A percentile compares a stretch with the other conserved stretches of the same genome.
Conservation (phyloP, 208 protist genomes). For the Trypanosoma conorhini region DNA sequence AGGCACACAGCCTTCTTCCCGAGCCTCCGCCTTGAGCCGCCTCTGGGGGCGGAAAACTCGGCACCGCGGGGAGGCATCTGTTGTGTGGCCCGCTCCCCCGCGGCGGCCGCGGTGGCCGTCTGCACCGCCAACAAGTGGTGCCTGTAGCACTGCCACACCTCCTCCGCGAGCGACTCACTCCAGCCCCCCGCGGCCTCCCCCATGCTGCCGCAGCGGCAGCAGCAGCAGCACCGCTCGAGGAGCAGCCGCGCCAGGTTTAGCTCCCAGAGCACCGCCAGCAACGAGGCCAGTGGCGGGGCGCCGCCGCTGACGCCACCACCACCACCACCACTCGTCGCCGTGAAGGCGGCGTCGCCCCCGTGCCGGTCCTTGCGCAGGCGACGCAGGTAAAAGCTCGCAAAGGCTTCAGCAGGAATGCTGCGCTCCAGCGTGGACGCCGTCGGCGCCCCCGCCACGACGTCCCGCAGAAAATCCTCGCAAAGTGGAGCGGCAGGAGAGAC, state of each 20-base stretch:
- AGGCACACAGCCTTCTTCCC: slow-evolving; percentile 25
- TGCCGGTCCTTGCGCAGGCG: slow-evolving; percentile 14
- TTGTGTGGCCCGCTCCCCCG: background rate
- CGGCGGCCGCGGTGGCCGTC: background rate
- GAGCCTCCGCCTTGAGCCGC: slow-evolving; percentile 4
- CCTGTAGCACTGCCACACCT: slow-evolving; percentile 64
- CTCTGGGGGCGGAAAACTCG: background rate
- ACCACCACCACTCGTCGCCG: background rate
- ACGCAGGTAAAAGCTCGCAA: slow-evolving; percentile 21
- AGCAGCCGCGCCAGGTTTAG: slow-evolving; percentile 61
- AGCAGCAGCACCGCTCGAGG: slow-evolving; percentile 19
- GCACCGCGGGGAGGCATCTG: slow-evolving; percentile 3
- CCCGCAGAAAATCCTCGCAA: slow-evolving; percentile 3
- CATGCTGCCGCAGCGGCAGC: background rate
- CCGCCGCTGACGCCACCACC: background rate
- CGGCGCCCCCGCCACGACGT: slow-evolving; percentile 24
- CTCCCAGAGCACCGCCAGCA: slow-evolving; percentile 41
- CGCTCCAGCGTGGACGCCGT: slow-evolving; percentile 24
- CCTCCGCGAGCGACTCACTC: slow-evolving; percentile 38
- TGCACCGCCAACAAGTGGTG: slow-evolving; percentile 47
- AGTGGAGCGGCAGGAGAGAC: background rate
- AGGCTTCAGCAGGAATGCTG: slow-evolving; percentile 22
- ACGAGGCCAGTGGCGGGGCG: slow-evolving; percentile 20
- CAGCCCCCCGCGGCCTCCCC: slow-evolving; percentile 5
- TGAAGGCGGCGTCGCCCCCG: background rate